Evolutionary conservation across 306 rosid species (phyloP).

Genomic region (Sesbania bispinosa): DNA sequence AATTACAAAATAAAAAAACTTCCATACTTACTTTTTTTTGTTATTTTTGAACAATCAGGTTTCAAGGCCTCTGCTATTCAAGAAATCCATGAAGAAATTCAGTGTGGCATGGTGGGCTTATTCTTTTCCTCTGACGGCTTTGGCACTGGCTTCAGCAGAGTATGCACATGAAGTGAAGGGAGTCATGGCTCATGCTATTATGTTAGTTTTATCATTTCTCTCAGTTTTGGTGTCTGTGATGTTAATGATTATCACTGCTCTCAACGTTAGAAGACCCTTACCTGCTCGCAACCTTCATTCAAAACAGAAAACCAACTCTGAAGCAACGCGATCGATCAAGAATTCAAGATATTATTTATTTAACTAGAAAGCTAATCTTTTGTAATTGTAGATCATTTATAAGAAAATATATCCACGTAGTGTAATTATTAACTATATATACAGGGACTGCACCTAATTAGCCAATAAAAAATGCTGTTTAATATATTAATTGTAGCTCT

Average conservation of each 20-base stretch:
- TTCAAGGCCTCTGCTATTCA: slow-evolving; percentile 53
- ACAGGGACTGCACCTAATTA: not conserved
- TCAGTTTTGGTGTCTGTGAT: slow-evolving; percentile 37
- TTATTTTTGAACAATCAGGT: slow-evolving; percentile 31
- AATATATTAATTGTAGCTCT: not conserved
- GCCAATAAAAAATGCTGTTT: not conserved
- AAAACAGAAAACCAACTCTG: too few species aligned
- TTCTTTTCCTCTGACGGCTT: slow-evolving; percentile 47
- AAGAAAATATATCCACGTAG: not conserved
- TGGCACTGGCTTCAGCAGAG: slow-evolving; percentile 52
- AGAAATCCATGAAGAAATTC: slow-evolving; percentile 55
- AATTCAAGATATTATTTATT: too few species aligned
- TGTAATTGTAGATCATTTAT: not conserved
- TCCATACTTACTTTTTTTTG: not conserved
- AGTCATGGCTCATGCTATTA: slow-evolving; percentile 28
- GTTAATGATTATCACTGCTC: slow-evolving; percentile 25
- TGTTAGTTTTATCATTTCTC: slow-evolving; percentile 30
- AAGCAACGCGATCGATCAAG: too few species aligned
- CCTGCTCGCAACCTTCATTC: not conserved
- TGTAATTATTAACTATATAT: not conserved
- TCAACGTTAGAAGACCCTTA: slow-evolving; percentile 6
- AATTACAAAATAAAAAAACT: not conserved
- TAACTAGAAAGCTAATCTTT: not conserved
- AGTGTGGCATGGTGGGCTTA: slow-evolving; percentile 65
- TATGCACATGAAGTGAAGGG: slow-evolving; percentile 48